Percentiles rank a stretch among this genome's conserved stretches.
Evolutionary conservation across 1,284 basidiomycete species (phyloP).

Genomic region (Tetrapyrgos nigripes): DNA sequence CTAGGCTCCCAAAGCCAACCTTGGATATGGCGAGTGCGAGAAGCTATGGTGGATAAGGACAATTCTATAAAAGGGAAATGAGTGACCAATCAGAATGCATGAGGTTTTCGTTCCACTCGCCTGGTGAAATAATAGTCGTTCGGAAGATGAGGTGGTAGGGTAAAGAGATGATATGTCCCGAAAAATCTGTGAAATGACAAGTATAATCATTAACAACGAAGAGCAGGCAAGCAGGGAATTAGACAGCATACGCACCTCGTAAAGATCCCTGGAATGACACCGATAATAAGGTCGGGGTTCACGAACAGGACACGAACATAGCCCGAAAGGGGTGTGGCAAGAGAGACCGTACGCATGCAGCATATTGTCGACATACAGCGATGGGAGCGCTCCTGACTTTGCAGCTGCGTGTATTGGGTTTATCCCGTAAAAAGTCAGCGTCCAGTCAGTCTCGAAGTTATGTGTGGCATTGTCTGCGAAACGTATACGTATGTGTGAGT

Average conservation of each 20-base stretch:
- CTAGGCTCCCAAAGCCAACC: no score
- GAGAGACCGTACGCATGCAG: slow-evolving; percentile 14
- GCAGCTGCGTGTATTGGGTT: slow-evolving; percentile 10
- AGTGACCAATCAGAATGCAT: no score
- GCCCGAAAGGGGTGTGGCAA: slow-evolving; percentile 12
- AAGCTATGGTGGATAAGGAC: no score
- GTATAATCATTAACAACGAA: no score
- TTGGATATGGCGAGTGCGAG: no score
- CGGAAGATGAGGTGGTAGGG: slow-evolving; percentile 6
- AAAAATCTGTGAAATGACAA: neutral
- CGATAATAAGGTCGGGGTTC: slow-evolving; percentile 16
- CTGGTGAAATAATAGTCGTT: slow-evolving; percentile 13
- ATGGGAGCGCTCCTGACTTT: slow-evolving; percentile 12
- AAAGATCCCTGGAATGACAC: slow-evolving; percentile 18
- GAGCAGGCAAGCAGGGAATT: neutral
- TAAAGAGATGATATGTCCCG: slow-evolving; percentile 16
- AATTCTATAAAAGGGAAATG: no score
- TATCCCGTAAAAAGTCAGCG: slow-evolving; percentile 11
- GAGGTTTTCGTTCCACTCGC: no score
- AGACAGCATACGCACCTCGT: slow-evolving; percentile 16
- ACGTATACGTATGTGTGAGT: neutral
- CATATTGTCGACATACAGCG: slow-evolving; percentile 16
- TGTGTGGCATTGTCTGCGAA: slow-evolving; percentile 12
- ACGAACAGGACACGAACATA: slow-evolving; percentile 17
- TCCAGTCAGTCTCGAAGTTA: slow-evolving; percentile 6